phyloP scores from a whole-genome alignment of 1,284 basidiomycete genomes.

The Cutaneotrichosporon dermatis region DNA sequence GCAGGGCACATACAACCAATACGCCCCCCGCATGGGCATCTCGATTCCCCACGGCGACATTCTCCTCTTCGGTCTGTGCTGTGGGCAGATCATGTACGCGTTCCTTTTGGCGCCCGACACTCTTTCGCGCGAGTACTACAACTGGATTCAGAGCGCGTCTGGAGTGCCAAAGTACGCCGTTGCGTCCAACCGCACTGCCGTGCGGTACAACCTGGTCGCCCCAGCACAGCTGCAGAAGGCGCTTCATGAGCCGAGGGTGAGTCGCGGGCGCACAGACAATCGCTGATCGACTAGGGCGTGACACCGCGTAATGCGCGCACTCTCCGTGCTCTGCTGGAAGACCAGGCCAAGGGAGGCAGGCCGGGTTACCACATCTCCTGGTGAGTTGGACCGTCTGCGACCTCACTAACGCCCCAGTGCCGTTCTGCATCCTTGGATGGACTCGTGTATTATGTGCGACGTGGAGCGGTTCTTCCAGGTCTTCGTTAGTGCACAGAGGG shows the following conservation, averaged over 20 bases:
- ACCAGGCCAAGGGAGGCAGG: constrained; percentile 24
- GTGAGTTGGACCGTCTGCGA: constrained; percentile 22
- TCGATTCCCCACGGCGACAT: constrained; percentile 79
- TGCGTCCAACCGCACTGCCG: constrained; percentile 60
- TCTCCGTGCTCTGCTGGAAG: constrained; percentile 32
- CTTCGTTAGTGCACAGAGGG: constrained; percentile 46
- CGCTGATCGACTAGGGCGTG: constrained; percentile 22
- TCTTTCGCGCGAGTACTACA: constrained; percentile 67
- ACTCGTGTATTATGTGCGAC: constrained; percentile 64
- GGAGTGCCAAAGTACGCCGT: constrained; percentile 62
- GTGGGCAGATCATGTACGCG: constrained; percentile 83
- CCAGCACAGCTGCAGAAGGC: constrained; percentile 58
- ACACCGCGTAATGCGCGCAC: constrained; percentile 30
- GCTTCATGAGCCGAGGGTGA: constrained; percentile 53
- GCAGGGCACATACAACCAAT: constrained; percentile 51
- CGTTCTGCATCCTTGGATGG: constrained; percentile 64
- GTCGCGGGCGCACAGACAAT: constrained; percentile 22
- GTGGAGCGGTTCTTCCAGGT: constrained; percentile 74
- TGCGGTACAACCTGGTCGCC: constrained; percentile 59
- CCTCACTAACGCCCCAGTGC: not conserved
- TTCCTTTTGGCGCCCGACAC: constrained; percentile 79
- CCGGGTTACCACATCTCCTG: constrained; percentile 55
- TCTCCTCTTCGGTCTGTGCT: constrained; percentile 75
- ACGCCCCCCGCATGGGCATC: constrained; percentile 51
- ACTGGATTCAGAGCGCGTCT: constrained; percentile 66